Base-by-base conservation (phyloP, 2,329 filamentous ascomycete genomes). In the Aureobasidium namibiae region DNA sequence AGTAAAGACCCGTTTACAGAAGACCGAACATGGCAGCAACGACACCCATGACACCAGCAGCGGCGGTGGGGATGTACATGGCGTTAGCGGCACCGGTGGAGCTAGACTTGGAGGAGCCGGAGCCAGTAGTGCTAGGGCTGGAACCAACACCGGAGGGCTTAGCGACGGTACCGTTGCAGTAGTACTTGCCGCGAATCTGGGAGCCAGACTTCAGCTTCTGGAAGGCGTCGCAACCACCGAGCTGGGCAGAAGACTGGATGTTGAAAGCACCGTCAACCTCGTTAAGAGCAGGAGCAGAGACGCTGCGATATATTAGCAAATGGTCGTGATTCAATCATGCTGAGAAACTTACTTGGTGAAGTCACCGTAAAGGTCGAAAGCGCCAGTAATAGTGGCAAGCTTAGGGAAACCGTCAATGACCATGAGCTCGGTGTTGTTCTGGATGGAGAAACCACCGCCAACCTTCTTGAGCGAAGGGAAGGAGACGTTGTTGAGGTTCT, bases 341-440 rank as follows among this genome's bases (percentile, higher is more conserved):
- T 1, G 13, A 1, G 14, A 13, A 18, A 83, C 89, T 80, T 81
- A 95, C 90, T 82, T 79, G 63, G 84, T 81, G 75, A 96, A 95
- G 78, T 85, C 88, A 69, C 94, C 94, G 67, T 86, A 85, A 73
- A 96, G 84, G 73, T 90, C 87, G 70, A 97, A 80, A 68, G 90
- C 90, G 76, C 92, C 92, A 64, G 80, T 82, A 61, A 96, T 83
- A 59, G 78, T 82, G 70, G 82, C 70, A 29, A 99, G 82, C 64
- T 78, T 71, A 62, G 82, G 80, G 76, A 97, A 88, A 34, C 83
- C 84, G 64, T 82, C 74, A 60, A 96, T 79, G 62, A 77, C 72
- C 60, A 75, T 67, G 34, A 96, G 82, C 59, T 79, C 78, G 62
- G 90, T 89, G 86, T 97, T 96, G 84, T 96, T 95, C 75, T 89